Base-by-base conservation (phyloP, 345 rosid genomes). In the Eucalyptus polybractea region DNA sequence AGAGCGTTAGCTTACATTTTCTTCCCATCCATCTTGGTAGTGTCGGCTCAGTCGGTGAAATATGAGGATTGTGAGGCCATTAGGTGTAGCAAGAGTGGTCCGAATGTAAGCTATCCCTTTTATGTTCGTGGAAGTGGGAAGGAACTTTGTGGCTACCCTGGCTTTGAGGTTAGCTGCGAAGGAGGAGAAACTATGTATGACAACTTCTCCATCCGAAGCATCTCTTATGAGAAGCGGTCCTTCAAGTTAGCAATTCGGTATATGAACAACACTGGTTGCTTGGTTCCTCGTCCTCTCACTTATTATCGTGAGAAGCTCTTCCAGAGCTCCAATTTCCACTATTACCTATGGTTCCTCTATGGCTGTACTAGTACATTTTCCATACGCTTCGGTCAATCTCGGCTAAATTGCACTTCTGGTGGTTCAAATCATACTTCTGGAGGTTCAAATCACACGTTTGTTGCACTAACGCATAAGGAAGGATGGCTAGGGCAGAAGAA, bases 381-480 rank as follows among this genome's bases (percentile, higher is more conserved):
- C 19, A 45, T 14, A 17, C 1, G 1, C 87, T 25, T 25, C 17
- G 0, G 2, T 29, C 56, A 31, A 31, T 51, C 29, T 56, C 6
- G 2, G 27, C 54, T 45, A 50, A n/a, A 21, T 45, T 86, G 62
- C 87, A 16, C 31, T 86, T 86, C 65, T 25, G 45, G 37, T 40
- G 25, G 37, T 51, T 44, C 45, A 50, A 37, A 76, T 21, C 24
- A 37, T 33, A 15, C 31, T 86, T 86, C 65, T 24, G 44, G 37
- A 24, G 25, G 37, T 51, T 44, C 45, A 50, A 37, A 76, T 21
- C 24, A 37, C 27, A 37, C 27, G 5, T 90, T 58, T 50, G 88
- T 89, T 58, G 92, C 42, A 16, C 88, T 89, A 60, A 88, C 72
- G 24, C 89, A 19, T 60, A 10, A 76, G n/a, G 89, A 87, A 53